These are phyloP conservation scores for Panicum hallii DNA, from an alignment of 202 grass and related monocot genomes.

Conservation along the genomic window DNA sequence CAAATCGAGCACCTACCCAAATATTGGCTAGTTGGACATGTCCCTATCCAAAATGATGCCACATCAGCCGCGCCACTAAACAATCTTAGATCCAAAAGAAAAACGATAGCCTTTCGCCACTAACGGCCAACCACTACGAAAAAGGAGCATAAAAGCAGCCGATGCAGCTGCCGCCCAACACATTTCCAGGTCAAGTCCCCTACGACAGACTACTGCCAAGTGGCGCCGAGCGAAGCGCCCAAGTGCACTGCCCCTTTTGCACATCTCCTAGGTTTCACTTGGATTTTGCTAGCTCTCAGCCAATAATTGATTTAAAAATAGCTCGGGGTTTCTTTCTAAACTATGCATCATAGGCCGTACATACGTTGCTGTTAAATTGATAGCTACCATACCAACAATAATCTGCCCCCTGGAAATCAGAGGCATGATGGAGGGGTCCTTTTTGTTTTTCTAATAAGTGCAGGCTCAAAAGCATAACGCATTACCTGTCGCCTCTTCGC, in stretches of 20 bases:
- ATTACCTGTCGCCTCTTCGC: not conserved
- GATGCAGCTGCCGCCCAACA: not conserved
- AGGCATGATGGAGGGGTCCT: not conserved
- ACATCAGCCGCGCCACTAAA: slow-evolving; percentile 30
- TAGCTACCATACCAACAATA: not conserved
- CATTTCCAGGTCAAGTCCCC: slow-evolving; percentile 18
- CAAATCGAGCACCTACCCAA: no score
- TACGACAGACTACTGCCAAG: not conserved
- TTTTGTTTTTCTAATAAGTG: not conserved
- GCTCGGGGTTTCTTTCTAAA: not conserved
- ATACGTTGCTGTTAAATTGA: not conserved
- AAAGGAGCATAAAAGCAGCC: slow-evolving; percentile 44
- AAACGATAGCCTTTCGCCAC: slow-evolving; percentile 27
- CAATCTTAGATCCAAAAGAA: slow-evolving; percentile 40
- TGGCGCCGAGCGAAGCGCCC: slow-evolving; percentile 27
- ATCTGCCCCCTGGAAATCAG: not conserved
- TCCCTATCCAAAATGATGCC: not conserved
- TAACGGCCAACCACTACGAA: slow-evolving; percentile 39
- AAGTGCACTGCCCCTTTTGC: slow-evolving; percentile 3
- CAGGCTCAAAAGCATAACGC: not conserved
- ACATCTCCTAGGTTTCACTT: slow-evolving; percentile 10
- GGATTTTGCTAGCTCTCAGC: not conserved
- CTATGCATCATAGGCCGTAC: not conserved
- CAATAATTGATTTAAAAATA: not conserved
- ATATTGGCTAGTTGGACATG: not conserved